Evolutionary conservation across 2,329 filamentous ascomycete species (phyloP).

Genomic region (Trichocomaceae sp.): DNA sequence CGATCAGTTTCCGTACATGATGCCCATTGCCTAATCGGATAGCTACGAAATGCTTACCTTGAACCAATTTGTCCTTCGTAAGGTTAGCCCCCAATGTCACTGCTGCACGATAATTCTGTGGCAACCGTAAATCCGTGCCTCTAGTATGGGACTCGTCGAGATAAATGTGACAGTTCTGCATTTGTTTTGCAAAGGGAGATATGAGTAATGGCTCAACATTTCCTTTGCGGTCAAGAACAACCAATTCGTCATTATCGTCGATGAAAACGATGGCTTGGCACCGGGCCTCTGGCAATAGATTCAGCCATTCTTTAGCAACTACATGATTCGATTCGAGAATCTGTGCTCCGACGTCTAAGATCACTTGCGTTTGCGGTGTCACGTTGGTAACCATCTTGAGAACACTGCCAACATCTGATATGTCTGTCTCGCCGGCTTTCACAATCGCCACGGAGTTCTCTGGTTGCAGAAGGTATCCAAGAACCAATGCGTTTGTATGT

Average conservation of each 20-base stretch:
- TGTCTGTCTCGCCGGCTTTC: neutral
- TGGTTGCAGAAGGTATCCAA: slow-evolving; percentile 51
- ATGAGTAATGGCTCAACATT: slow-evolving; percentile 15
- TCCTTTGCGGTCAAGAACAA: neutral
- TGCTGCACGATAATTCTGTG: slow-evolving; percentile 42
- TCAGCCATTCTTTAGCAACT: slow-evolving; percentile 48
- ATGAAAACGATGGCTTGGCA: slow-evolving; percentile 52
- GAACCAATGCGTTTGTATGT: slow-evolving; percentile 62
- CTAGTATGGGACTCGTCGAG: slow-evolving; percentile 57
- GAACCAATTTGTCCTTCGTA: slow-evolving; percentile 56
- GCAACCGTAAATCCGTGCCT: slow-evolving; percentile 55
- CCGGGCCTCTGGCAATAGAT: slow-evolving; percentile 29
- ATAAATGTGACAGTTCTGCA: slow-evolving; percentile 51
- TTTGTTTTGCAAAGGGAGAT: slow-evolving; percentile 48
- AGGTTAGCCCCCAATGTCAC: slow-evolving; percentile 52
- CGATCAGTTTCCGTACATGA: too few species aligned
- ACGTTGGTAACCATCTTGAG: neutral
- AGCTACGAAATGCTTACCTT: slow-evolving; percentile 37
- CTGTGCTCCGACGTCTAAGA: slow-evolving; percentile 60
- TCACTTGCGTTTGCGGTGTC: slow-evolving; percentile 28
- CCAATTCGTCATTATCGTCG: slow-evolving; percentile 17
- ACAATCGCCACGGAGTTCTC: slow-evolving; percentile 24
- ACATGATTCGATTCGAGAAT: slow-evolving; percentile 55
- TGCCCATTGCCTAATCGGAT: too few species aligned
- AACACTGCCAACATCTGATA: neutral